Percentiles rank a stretch among this genome's conserved stretches.
These are phyloP conservation scores for Populus pruinosa DNA, from an alignment of 345 rosid species.

Conservation along the genomic window DNA sequence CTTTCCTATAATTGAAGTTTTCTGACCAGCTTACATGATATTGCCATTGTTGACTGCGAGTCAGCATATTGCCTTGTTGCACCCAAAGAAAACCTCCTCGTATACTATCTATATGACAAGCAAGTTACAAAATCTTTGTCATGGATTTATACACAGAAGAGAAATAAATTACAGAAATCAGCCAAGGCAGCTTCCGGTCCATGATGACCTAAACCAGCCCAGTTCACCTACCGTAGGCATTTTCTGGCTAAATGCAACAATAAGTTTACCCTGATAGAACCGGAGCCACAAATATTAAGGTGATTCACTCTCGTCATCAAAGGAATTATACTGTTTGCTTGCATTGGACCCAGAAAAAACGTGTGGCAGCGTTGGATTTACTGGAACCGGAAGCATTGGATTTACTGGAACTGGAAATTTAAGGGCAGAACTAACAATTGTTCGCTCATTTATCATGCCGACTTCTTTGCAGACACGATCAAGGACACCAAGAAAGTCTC, in stretches of 20 bases:
- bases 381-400: conserved; percentile 29
- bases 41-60: background rate
- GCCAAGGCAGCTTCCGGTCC: conserved; percentile 11
- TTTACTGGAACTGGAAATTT: conserved; percentile 41
- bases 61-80: conserved; percentile 12
- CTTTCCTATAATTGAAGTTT: conserved; percentile 7
- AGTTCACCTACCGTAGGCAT: conserved; percentile 17
- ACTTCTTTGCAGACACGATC: conserved; percentile 97
- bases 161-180: conserved; percentile 34
- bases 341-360: conserved; percentile 7
- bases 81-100: conserved; percentile 24
- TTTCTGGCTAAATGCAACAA: conserved; percentile 14
- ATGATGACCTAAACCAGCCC: conserved; percentile 23
- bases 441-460: conserved; percentile 80
- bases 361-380: conserved; percentile 35
- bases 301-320: conserved; percentile 56
- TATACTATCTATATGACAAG: conserved; percentile 41
- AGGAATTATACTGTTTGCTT: conserved; percentile 41
- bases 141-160: conserved; percentile 46
- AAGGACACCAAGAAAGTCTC: conserved; percentile 79
- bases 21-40: background rate
- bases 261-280: conserved; percentile 3
- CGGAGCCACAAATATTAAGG: conserved; percentile 29
- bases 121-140: conserved; percentile 37
- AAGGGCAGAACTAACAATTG: conserved; percentile 76